Base-by-base conservation (phyloP, 345 rosid genomes). In the Aquilaria malaccensis region DNA sequence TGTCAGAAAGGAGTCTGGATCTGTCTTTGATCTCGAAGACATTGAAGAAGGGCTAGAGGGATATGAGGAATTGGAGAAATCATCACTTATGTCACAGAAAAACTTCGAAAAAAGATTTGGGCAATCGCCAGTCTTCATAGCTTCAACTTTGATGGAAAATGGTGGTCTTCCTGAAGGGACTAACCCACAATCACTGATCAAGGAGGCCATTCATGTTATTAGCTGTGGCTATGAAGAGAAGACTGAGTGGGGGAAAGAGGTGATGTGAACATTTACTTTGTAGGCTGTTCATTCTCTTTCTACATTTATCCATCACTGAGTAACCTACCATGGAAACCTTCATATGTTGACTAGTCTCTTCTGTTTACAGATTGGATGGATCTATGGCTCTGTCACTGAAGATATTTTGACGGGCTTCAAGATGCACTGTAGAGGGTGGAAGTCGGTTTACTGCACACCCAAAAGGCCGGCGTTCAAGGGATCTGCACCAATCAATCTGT, bases 211-310 rank as follows among this genome's bases (percentile, higher is more conserved):
- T 75, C 98, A 93, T 77, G 98, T 89, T 22, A 93, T 93, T 32
- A 93, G 98, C 64, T 77, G 84, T 64, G 96, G 97, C 3, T 93
- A 89, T 49, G 98, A 89, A 72, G 98, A 89, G 72, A 93, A 89
- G 68, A 93, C 98, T 7, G 98, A 93, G 60, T 89, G 98, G 98
- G 98, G 97, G 60, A 89, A 93, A 84, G 98, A 93, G 95, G 98
- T 79, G 71, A 79, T 69, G 5, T 59, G 29, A 10, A 9, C 29
- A 53, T 53, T 53, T 53, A 15, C 14, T 33, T 29, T 58, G 30
- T 33, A 63, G 2, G 29, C 11, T 4, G 43, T 43, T 13, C 52
- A 2, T 47, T 32, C 7, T 12, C 13, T 13, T 51, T 13, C 41
- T 59, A 29, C 47, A 56, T 9, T 13, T 33, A n/a, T 11, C 45